Evolutionary conservation across 2,329 filamentous ascomycete species (phyloP), one percentile per base, ranked within the genome.

Genomic region (Alternaria novae-zelandiae): DNA sequence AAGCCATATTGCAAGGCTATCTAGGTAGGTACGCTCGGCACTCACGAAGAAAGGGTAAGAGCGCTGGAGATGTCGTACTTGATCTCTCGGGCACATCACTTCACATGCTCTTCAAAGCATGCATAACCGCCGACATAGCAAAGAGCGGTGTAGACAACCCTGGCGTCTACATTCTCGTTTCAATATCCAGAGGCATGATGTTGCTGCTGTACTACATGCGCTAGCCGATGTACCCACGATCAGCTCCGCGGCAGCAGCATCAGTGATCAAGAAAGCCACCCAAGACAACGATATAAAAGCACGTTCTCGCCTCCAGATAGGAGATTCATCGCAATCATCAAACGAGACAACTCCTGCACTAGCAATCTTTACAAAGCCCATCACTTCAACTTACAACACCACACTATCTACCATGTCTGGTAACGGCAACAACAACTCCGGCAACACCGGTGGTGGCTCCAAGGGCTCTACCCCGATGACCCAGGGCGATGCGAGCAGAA

Each of bases 81-180:
- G 28, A 0, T 1, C 5, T 30, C 28, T 30, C 1, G 1, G 0
- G 1, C 0, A 30, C 28, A 30, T 1, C 11, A 30, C 5, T 32
- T 32, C 30, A 32, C 30, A 32, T 15, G 13, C 1, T 6, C 46
- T 20, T 26, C 25, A 10, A 26, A 0, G 25, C 8, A 21, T 21
- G 21, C 21, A 21, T 21, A 21, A 21, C 21, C 3, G 25, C 8
- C 25, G 25, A 20, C 15, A 28, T 9, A 8, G 6, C 25, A 10
- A 50, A 30, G 6, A 30, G 47, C n/a, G 47, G 11, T 30, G 11
- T 21, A 50, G 26, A 20, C 5, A 5, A 30, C 25, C 26, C 25
- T 6, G 10, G 25, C 12, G 5, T 30, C n/a, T 13, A 21, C 26
- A 30, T 30, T 50, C 20, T 30, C 26, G n/a, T 50, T 30, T 13